Evolutionary conservation across 306 rosid species (phyloP), one percentile per base, ranked within the genome.

Genomic region (Dryas alaskensis): DNA sequence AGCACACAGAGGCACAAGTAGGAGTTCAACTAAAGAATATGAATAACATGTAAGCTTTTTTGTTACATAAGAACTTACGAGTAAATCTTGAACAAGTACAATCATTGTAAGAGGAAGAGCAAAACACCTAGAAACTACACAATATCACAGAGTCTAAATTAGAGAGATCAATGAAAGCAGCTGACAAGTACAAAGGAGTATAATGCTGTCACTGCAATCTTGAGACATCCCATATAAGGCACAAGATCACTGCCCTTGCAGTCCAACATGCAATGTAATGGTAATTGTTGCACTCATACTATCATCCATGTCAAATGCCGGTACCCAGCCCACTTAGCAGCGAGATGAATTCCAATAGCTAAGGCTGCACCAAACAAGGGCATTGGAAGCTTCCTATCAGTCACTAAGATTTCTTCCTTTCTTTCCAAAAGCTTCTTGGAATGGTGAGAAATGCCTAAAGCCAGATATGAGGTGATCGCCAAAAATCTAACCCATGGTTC

Each of bases 301-400:
- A 84, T 83, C 95, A 87, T 91, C 98, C 98, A 94, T 54, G 95
- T 89, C 84, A 91, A 84, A 86, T 94, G 97, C 63, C 96, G 83
- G 70, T 94, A 84, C 16, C 97, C 95, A 7, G 92, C 95, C 97
- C 97, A 94, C 52, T 86, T 89, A n/a, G 95, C 96, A 53, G 96
- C 97, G 53, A 85, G 53, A 51, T 65, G 90, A 65, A 89, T 82
- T 66, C 99, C 96, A 25, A 89, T 92, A n/a, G 97, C 92, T 39
- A 91, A 86, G 68, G 90, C 95, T 25, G 83, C 84, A 47, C 84
- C 88, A 58, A 92, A 61, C 78, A 94, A 80, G 8, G 99, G 99
- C 77, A 87, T 17, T 6, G 96, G 96, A 81, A 86, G 82, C 74
- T 79, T 86, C 78, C 83, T 73, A 53, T 70, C 45, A 10, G 59